Base-by-base conservation (phyloP, 306 rosid species). In the Prosopis cineraria region DNA sequence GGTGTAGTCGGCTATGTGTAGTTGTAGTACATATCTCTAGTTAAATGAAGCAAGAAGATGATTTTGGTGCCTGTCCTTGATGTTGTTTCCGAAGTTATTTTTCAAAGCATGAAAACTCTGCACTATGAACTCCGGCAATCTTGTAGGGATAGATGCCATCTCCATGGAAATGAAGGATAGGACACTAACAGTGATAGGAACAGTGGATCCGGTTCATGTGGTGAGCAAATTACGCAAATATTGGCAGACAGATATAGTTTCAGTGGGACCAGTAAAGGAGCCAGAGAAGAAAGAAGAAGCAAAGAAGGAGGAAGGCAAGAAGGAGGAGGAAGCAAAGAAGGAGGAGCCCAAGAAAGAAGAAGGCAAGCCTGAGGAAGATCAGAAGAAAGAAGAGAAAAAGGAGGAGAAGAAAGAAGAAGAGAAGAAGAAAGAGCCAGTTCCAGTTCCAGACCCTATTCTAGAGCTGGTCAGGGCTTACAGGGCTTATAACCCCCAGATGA, bases 151-250 rank as follows among this genome's bases (percentile, higher is more conserved):
- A 73, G 98, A 95, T 86, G 90, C 89, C 1, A 89, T 95, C 27
- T 71, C 97, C 3, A 90, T 95, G 96, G 90, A 95, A 78, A 93
- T 95, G 99, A 95, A 93, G 83, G 97, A 81, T 79, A 83, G 77
- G 90, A 91, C 90, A 47, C 66, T 95, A 63, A 95, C 98, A 1
- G 97, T 95, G 82, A 83, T 95, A 22, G 99, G 99, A 52, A 83
- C 81, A 0, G 94, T 93, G 17, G 99, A 95, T 87, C 99, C 99
- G 0, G 90, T 92, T 60, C 80, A 69, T 56, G 82, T 91, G 33
- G 99, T 88, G 73, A 91, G 96, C 89, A 95, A 93, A 64, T 68
- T 95, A 81, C 79, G 99, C 16, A 95, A 91, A 60, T 82, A 84
- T 24, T 95, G 98, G 97, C 82, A 41, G 0, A 85, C 98, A 5